Evolutionary conservation across 2,329 filamentous ascomycete species (phyloP), one percentile per base, ranked within the genome.

Genomic region (Trichoderma koningii): DNA sequence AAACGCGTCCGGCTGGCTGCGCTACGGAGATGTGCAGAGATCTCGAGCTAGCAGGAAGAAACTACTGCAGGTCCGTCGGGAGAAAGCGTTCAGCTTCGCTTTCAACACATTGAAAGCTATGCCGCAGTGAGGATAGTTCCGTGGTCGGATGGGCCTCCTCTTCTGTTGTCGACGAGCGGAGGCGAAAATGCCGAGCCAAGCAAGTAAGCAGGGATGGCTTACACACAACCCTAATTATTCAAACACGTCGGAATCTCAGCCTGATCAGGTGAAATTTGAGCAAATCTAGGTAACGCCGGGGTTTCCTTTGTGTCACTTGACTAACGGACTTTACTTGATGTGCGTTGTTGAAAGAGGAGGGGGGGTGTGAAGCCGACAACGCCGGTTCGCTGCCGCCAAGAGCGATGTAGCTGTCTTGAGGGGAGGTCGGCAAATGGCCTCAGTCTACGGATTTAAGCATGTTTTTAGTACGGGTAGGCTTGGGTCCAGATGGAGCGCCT

Each of bases 61-160:
- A 44, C 57, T 62, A 62, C 57, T 62, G 57, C 48, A 62, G 57
- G 57, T 62, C 57, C 57, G 15, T 41, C 48, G 21, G 48, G 26
- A 19, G 7, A 14, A 19, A 12, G n/a, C 12, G 34, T 38, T 38
- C 34, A 38, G 34, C 34, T 38, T 38, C 34, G 34, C 34, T 14
- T 38, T 14, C 3, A 12, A 14, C 34, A 23, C 21, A 23, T 23
- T 12, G 3, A 38, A 3, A 14, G 14, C 34, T 38, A 38, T 38
- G 10, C 34, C 34, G 34, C 34, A 38, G 34, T 38, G 12, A 38
- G 34, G 34, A 38, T 38, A 38, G 34, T 38, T 38, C 9, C 34
- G 34, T 38, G 34, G 34, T 38, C 34, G 34, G 34, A 14, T 38
- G 34, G 34, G 34, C 12, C 12, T 52, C 26, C 50, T 12, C 9